Evolutionary conservation across 148 eudicot genomes (phyloP).

Genomic region (Chenopodium suecicum): DNA sequence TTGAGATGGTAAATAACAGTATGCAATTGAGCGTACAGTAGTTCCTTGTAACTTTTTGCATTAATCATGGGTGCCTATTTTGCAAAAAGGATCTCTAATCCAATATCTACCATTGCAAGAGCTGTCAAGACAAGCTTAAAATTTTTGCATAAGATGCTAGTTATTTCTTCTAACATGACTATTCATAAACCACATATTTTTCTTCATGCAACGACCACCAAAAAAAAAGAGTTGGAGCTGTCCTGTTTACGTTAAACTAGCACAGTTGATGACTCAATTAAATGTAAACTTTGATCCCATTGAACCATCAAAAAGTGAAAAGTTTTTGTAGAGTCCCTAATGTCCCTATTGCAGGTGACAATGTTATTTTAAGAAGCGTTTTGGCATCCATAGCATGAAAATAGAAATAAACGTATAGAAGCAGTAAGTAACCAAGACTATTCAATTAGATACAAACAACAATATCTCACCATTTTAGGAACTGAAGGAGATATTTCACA

Average conservation of each 20-base stretch:
- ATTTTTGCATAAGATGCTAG: neutral
- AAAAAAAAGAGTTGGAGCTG: neutral
- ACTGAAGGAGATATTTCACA: conserved; percentile 61
- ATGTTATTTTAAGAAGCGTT: neutral
- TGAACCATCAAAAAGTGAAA: neutral
- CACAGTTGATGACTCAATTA: neutral
- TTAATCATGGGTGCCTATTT: neutral
- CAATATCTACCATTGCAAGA: neutral
- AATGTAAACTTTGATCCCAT: neutral
- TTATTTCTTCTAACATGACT: neutral
- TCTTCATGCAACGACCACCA: neutral
- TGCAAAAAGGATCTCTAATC: neutral
- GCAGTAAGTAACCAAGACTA: neutral
- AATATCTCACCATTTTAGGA: conserved; percentile 71
- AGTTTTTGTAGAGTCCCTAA: neutral
- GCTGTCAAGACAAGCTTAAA: neutral
- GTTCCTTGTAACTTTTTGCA: neutral
- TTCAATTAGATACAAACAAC: neutral
- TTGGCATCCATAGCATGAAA: neutral
- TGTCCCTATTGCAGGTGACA: neutral
- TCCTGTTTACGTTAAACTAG: neutral
- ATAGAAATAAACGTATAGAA: neutral
- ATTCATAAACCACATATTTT: neutral
- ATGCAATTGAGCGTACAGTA: neutral
- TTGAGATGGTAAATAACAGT: neutral